phyloP scores from a whole-genome alignment of 345 rosid genomes.

The Euphorbia pulcherrima region DNA sequence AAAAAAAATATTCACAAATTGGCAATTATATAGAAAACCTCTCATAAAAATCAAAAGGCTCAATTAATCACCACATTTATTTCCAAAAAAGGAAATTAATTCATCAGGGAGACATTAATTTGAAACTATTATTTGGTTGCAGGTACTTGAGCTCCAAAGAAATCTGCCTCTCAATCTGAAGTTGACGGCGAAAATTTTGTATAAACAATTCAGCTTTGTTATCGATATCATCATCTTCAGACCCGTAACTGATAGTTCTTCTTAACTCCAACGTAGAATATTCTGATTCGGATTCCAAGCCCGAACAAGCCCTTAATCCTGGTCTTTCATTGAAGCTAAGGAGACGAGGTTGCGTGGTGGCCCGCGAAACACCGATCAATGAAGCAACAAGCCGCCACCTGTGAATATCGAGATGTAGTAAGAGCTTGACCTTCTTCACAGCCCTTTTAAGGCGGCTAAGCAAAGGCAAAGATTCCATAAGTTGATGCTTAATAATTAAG shows the following conservation, averaged over 20 bases:
- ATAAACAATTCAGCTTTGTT: slow-evolving; percentile 71
- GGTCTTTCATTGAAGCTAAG: slow-evolving; percentile 55
- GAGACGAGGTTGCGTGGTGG: slow-evolving; percentile 25
- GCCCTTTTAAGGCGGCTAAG: slow-evolving; percentile 58
- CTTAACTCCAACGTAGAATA: slow-evolving; percentile 25
- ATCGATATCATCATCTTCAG: slow-evolving; percentile 74
- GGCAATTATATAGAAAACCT: too few species aligned
- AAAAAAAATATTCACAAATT: too few species aligned
- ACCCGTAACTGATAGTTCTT: slow-evolving; percentile 48
- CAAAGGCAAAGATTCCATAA: slow-evolving; percentile 29
- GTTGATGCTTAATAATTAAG: not conserved
- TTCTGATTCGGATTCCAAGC: slow-evolving; percentile 7
- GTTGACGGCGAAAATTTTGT: slow-evolving; percentile 66
- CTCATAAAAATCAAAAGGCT: not conserved
- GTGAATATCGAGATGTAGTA: slow-evolving; percentile 42
- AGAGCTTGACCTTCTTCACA: slow-evolving; percentile 58
- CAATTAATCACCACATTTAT: not conserved
- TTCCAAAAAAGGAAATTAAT: not conserved
- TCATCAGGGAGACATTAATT: slow-evolving; percentile 9
- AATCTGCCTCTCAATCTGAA: slow-evolving; percentile 76
- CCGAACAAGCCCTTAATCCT: slow-evolving; percentile 48
- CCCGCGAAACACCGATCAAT: slow-evolving; percentile 32
- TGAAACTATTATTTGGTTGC: slow-evolving; percentile 25
- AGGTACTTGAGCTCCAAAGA: slow-evolving; percentile 60
- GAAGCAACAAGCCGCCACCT: slow-evolving; percentile 50